These are phyloP conservation scores for Rhizomucor miehei DNA, from an alignment of 371 early-diverging fungal genomes.

Conservation along the genomic window DNA sequence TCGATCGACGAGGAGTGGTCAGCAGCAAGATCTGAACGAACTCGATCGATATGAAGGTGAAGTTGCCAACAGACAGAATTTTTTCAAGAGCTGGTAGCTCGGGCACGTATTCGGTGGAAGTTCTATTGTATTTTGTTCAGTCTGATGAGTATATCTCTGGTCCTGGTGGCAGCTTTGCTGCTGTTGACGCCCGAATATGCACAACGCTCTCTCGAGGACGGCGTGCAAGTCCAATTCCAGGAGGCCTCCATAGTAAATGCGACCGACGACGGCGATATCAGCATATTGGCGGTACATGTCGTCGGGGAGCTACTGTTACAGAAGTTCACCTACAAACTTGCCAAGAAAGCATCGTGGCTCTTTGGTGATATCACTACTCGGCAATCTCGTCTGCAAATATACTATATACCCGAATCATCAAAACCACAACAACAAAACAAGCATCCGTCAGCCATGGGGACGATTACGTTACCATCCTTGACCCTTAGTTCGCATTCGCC, in stretches of 20 bases:
- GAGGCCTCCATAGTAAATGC: constrained; percentile 37
- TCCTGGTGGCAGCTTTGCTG: constrained; percentile 10
- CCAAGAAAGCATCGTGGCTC: constrained; percentile 15
- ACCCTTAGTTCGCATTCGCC: constrained; percentile 13
- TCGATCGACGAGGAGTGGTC: too few species aligned
- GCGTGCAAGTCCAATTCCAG: constrained; percentile 26
- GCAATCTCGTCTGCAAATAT: constrained; percentile 19
- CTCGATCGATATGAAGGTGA: too few species aligned
- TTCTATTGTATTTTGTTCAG: too few species aligned
- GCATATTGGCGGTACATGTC: constrained; percentile 38
- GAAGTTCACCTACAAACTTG: constrained; percentile 19
- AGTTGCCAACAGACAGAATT: too few species aligned
- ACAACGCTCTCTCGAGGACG: constrained; percentile 34
- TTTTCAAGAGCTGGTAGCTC: too few species aligned
- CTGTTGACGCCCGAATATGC: constrained; percentile 46
- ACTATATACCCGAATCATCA: constrained; percentile 3
- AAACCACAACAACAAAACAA: background rate
- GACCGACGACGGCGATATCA: constrained; percentile 14
- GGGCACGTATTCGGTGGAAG: too few species aligned
- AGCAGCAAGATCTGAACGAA: too few species aligned
- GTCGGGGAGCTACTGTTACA: constrained; percentile 28
- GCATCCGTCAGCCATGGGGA: constrained; percentile 21
- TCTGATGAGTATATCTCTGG: too few species aligned
- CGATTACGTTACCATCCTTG: constrained; percentile 32
- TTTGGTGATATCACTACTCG: constrained; percentile 30